phyloP scores from a whole-genome alignment of 148 eudicot species.

The Fagopyrum homotropicum region DNA sequence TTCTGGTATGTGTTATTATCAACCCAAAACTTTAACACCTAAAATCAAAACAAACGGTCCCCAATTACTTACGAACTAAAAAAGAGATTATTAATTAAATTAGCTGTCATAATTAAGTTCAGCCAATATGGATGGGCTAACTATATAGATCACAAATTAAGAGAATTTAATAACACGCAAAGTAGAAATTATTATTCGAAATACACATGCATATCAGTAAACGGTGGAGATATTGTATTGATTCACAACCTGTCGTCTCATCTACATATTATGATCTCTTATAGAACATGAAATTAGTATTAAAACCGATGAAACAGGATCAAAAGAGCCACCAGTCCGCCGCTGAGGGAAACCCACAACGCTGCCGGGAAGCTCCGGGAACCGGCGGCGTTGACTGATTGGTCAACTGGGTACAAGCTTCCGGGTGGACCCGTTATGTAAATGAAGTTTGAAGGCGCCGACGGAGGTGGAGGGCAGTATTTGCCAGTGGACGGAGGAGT shows the following conservation, averaged over 20 bases:
- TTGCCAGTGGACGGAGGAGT: neutral
- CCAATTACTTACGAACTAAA: neutral
- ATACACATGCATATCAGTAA: neutral
- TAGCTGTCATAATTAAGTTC: neutral
- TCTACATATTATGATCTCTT: neutral
- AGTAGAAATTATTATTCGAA: neutral
- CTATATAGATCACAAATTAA: neutral
- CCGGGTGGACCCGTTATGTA: slow-evolving; percentile 20
- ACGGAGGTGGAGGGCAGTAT: slow-evolving; percentile 27
- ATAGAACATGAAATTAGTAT: neutral
- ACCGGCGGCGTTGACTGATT: slow-evolving; percentile 9
- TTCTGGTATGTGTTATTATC: too few species aligned
- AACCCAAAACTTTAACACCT: neutral
- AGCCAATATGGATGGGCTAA: neutral
- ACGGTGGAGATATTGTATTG: neutral
- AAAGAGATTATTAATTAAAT: neutral
- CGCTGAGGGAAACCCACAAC: slow-evolving; percentile 3
- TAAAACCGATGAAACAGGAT: neutral
- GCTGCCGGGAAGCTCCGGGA: neutral
- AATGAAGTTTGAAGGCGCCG: slow-evolving; percentile 17
- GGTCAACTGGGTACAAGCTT: slow-evolving; percentile 21
- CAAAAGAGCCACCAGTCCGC: slow-evolving; percentile 3
- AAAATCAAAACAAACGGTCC: neutral
- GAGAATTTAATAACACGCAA: neutral
- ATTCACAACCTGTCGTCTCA: neutral